Evolutionary conservation across 75 land plant genomes (phyloP).

Genomic region (Ceratopteris richardii): DNA sequence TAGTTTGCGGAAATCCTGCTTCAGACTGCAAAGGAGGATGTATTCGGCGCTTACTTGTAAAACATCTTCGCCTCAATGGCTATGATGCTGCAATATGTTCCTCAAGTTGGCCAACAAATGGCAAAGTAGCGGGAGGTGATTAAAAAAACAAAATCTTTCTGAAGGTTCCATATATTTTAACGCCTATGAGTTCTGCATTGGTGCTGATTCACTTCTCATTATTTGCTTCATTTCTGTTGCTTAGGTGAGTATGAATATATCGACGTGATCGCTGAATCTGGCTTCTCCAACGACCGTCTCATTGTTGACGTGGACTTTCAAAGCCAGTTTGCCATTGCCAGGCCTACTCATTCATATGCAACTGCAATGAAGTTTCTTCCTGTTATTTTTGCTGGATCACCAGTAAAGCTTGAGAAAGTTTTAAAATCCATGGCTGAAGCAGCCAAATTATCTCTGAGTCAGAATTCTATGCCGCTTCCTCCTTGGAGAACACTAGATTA

Average conservation of each 20-base stretch:
- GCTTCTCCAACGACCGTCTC: conserved; percentile 15
- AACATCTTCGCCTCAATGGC: conserved; percentile 20
- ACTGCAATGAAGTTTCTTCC: conserved; percentile 24
- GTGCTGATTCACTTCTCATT: too few species aligned
- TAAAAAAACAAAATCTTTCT: too few species aligned
- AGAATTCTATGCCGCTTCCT: conserved; percentile 34
- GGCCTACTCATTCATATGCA: conserved; percentile 25
- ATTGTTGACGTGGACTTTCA: conserved; percentile 37
- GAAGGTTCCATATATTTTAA: background rate
- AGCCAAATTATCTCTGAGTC: conserved; percentile 22
- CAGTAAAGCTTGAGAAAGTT: conserved; percentile 17
- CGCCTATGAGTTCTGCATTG: background rate
- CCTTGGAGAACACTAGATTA: conserved; percentile 48
- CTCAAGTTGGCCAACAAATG: conserved; percentile 21
- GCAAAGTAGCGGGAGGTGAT: conserved; percentile 34
- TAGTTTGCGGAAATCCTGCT: conserved; percentile 8
- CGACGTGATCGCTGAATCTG: conserved; percentile 16
- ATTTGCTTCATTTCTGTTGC: background rate
- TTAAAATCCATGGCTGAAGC: conserved; percentile 37
- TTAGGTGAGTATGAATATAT: conserved; percentile 39
- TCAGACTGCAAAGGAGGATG: conserved; percentile 37
- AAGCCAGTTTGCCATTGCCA: conserved; percentile 31
- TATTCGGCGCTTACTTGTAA: conserved; percentile 27
- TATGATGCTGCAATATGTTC: conserved; percentile 38
- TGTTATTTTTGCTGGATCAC: conserved; percentile 17